Evolutionary conservation across 345 rosid species (phyloP).

Genomic region (Cochlearia excelsa): DNA sequence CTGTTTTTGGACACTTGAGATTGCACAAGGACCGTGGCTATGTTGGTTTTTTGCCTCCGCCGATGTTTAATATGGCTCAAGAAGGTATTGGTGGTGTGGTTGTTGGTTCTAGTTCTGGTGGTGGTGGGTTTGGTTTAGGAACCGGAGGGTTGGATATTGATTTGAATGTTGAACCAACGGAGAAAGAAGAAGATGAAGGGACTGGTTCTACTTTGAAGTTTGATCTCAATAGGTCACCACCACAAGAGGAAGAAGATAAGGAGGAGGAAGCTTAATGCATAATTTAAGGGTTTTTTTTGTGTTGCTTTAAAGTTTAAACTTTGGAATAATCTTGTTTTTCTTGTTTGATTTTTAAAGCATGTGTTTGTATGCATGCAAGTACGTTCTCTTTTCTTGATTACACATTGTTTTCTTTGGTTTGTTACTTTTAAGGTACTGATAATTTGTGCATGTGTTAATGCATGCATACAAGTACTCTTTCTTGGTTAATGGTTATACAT

Average conservation of each 20-base stretch:
- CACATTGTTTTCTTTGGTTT: too few species aligned
- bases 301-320: background rate
- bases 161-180: background rate
- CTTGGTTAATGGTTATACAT: too few species aligned
- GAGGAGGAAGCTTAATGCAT: background rate
- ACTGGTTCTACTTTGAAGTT: background rate
- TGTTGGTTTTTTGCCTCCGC: background rate
- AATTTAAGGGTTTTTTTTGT: background rate
- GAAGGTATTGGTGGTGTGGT: background rate
- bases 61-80: background rate
- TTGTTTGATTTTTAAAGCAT: too few species aligned
- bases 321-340: background rate
- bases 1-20: slow-evolving; percentile 14
- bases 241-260: background rate
- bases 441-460: background rate
- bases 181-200: background rate
- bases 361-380: too few species aligned
- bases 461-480: slow-evolving; percentile 11
- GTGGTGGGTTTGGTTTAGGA: background rate
- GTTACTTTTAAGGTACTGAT: background rate
- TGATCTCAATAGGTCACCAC: slow-evolving; percentile 27
- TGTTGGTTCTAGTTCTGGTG: background rate
- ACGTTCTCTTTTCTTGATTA: background rate
- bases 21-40: background rate
- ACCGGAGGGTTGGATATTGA: background rate